A percentile compares a stretch with the other conserved stretches of the same genome.
Conservation (phyloP, 1,284 basidiomycete species). For the Papiliotrema nemorosa region DNA sequence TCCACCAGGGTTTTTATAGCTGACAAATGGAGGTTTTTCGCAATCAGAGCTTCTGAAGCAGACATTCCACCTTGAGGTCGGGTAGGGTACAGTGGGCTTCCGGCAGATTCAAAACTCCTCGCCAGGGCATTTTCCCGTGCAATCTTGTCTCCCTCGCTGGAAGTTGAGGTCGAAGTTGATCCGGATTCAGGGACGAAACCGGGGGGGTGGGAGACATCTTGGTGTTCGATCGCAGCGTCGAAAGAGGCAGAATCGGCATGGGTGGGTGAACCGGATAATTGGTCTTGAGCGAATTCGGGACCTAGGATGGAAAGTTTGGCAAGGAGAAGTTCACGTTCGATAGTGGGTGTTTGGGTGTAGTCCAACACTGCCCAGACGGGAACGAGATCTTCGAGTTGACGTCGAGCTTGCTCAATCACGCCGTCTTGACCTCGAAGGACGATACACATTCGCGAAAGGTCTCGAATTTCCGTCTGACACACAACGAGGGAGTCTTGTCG, state of each 20-base stretch:
- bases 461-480: constrained; percentile 94
- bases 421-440: constrained; percentile 95
- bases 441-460: constrained; percentile 97
- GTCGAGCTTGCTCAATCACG: constrained; percentile 92
- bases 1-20: constrained; percentile 72
- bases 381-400: constrained; percentile 91
- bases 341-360: constrained; percentile 85
- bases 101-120: constrained; percentile 64
- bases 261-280: constrained; percentile 70
- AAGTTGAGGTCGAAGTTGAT: constrained; percentile 5
- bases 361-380: constrained; percentile 97
- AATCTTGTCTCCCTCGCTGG: constrained; percentile 52
- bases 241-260: constrained; percentile 58
- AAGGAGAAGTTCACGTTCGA: constrained; percentile 81
- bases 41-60: constrained; percentile 74
- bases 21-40: constrained; percentile 85
- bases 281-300: constrained; percentile 92
- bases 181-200: constrained; percentile 22
- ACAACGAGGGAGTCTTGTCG: constrained; percentile 86
- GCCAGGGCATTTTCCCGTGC: constrained; percentile 68
- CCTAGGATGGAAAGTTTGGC: constrained; percentile 94
- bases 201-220: constrained; percentile 23
- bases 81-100: constrained; percentile 37
- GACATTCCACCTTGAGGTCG: constrained; percentile 27
- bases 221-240: constrained; percentile 25